These are phyloP conservation scores for Cladochytrium replicatum DNA, from an alignment of 192 early-diverging fungal species.

Conservation along the genomic window DNA sequence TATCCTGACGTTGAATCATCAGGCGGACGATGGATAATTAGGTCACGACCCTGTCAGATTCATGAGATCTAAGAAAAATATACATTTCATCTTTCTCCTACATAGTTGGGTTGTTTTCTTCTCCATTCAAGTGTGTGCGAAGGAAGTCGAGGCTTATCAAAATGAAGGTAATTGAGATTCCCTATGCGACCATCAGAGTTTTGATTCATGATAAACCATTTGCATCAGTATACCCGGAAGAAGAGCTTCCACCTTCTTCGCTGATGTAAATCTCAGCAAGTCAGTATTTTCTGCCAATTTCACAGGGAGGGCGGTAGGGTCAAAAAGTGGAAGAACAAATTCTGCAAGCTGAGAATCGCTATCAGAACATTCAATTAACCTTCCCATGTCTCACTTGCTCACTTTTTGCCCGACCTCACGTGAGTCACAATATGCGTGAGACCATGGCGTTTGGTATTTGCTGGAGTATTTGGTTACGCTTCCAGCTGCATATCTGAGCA, in stretches of 20 bases:
- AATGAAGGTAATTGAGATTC: conserved; percentile 34
- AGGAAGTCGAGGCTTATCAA: conserved; percentile 32
- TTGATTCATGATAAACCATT: neutral
- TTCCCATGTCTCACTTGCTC: too few species aligned
- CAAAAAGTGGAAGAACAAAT: conserved; percentile 31
- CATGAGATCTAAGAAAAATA: neutral
- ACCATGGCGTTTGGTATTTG: conserved; percentile 39
- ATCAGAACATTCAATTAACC: neutral
- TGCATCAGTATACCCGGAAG: conserved; percentile 23
- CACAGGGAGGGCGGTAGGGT: conserved; percentile 12
- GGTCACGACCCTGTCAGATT: conserved; percentile 33
- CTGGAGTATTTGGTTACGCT: conserved; percentile 42
- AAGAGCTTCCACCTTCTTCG: conserved; percentile 24
- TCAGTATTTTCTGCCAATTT: conserved; percentile 3
- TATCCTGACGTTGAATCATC: conserved; percentile 20
- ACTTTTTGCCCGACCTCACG: conserved; percentile 37
- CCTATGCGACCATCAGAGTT: too few species aligned
- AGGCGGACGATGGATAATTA: conserved; percentile 24
- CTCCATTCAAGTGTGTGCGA: conserved; percentile 25
- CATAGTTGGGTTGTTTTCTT: conserved; percentile 23
- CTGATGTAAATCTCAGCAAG: conserved; percentile 16
- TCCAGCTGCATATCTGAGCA: conserved; percentile 33
- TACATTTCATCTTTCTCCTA: conserved; percentile 5
- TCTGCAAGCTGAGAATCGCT: conserved; percentile 20
- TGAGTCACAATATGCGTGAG: conserved; percentile 30